These are phyloP conservation scores for Debaryomycetaceae sp. DNA, from an alignment of 1,139 yeast species.

Conservation along the genomic window DNA sequence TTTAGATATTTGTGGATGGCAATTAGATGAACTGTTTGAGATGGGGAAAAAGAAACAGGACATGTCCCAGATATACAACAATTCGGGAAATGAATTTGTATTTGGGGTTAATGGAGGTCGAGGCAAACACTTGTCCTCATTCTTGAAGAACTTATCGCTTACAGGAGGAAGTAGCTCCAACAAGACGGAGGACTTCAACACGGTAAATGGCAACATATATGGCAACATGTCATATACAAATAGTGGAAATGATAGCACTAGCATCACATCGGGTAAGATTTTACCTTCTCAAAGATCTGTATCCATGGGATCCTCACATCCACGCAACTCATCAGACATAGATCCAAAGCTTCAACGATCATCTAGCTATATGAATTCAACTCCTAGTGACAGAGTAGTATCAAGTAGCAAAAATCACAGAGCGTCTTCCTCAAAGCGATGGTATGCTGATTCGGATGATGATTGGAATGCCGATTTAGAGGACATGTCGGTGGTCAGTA, in stretches of 20 bases:
- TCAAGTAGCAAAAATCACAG: not conserved
- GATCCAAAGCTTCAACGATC: slow-evolving; percentile 6
- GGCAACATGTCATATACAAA: slow-evolving; percentile 27
- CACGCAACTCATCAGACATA: slow-evolving; percentile 12
- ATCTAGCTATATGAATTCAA: slow-evolving; percentile 2
- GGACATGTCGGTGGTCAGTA: slow-evolving; percentile 23
- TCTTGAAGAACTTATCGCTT: slow-evolving; percentile 49
- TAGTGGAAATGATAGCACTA: slow-evolving; percentile 6
- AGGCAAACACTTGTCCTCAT: slow-evolving; percentile 59
- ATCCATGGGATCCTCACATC: slow-evolving; percentile 16
- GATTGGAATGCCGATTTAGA: slow-evolving; percentile 91
- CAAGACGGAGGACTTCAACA: slow-evolving; percentile 19
- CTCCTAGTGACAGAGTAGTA: not conserved
- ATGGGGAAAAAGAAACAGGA: slow-evolving; percentile 51
- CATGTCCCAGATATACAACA: slow-evolving; percentile 57
- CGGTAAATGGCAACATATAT: slow-evolving; percentile 38
- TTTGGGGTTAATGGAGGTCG: slow-evolving; percentile 69
- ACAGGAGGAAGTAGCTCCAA: slow-evolving; percentile 14
- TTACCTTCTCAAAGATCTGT: slow-evolving; percentile 20
- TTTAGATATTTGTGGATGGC: not conserved
- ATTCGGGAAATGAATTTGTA: slow-evolving; percentile 52
- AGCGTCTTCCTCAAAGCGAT: slow-evolving; percentile 12
- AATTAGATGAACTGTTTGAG: not conserved
- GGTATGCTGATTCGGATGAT: slow-evolving; percentile 68
- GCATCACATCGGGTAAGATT: slow-evolving; percentile 4